Evolutionary conservation across 371 early-diverging fungal species (phyloP).

Genomic region (Mycotypha africana): DNA sequence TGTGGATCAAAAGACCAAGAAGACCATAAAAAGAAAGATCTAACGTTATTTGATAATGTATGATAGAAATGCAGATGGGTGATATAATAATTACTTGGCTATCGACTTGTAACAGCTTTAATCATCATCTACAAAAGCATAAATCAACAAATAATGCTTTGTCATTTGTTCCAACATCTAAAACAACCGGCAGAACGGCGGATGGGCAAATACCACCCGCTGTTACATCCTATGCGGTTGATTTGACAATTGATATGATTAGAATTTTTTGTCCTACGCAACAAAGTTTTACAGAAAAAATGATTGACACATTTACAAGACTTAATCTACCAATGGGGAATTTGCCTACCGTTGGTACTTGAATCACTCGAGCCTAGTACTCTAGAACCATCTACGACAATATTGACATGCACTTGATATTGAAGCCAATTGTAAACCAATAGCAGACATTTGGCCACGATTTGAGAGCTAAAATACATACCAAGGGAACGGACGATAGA

Average conservation of each 20-base stretch:
- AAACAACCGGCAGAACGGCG: slow-evolving; percentile 57
- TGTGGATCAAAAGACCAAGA: neutral
- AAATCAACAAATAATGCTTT: slow-evolving; percentile 48
- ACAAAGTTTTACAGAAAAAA: slow-evolving; percentile 1
- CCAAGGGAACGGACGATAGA: slow-evolving; percentile 59
- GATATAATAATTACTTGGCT: slow-evolving; percentile 43
- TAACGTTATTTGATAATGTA: too few species aligned
- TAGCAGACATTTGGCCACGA: slow-evolving; percentile 53
- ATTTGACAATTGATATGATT: too few species aligned
- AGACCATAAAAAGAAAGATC: too few species aligned
- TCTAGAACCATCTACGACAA: slow-evolving; percentile 64
- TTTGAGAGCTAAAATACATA: slow-evolving; percentile 57
- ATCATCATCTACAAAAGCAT: slow-evolving; percentile 65
- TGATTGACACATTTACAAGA: slow-evolving; percentile 50
- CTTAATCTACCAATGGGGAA: slow-evolving; percentile 55
- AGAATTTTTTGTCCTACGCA: neutral
- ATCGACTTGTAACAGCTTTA: slow-evolving; percentile 50
- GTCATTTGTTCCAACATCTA: slow-evolving; percentile 67
- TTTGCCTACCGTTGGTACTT: slow-evolving; percentile 66
- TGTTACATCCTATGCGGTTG: slow-evolving; percentile 49
- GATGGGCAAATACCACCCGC: slow-evolving; percentile 62
- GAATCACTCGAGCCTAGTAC: slow-evolving; percentile 63
- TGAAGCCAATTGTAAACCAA: slow-evolving; percentile 57
- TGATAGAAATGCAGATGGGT: too few species aligned
- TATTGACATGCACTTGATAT: slow-evolving; percentile 58